Evolutionary conservation across 371 early-diverging fungal genomes (phyloP).

Genomic region (Rhizomucor pusillus): DNA sequence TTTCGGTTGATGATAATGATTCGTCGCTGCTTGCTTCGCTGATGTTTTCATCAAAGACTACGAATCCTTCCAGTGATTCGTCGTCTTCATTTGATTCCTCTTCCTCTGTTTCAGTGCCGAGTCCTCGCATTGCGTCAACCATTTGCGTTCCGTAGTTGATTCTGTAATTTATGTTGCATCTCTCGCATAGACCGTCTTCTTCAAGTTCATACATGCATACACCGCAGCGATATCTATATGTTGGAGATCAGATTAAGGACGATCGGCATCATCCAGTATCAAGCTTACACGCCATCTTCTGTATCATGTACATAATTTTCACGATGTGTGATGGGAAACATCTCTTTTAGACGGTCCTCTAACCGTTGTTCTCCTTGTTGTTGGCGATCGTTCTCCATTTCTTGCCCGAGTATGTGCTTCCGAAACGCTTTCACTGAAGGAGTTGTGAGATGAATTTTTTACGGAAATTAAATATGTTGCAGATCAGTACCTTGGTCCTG

Average conservation of each 20-base stretch:
- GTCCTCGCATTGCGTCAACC: not conserved
- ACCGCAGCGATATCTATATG: constrained; percentile 4
- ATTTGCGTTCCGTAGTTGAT: not conserved
- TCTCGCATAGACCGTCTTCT: constrained; percentile 6
- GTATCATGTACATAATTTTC: constrained; percentile 3
- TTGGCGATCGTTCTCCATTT: not conserved
- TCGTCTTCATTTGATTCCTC: constrained; percentile 1
- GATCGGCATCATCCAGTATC: not conserved
- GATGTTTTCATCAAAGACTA: not conserved
- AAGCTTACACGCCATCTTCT: constrained; percentile 10
- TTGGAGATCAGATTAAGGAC: not conserved
- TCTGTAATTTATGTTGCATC: constrained; percentile 3
- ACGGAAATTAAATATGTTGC: not conserved
- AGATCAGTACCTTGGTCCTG: constrained; percentile 6
- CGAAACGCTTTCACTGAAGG: not conserved
- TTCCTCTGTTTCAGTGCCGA: not conserved
- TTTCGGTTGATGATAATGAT: not conserved
- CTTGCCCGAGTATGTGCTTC: too few relatives aligned
- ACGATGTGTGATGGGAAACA: constrained; percentile 1
- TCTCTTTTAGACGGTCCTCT: not conserved
- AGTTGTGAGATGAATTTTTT: constrained; percentile 1
- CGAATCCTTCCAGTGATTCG: constrained; percentile 4
- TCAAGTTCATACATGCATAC: constrained; percentile 8
- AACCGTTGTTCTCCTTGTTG: constrained; percentile 4
- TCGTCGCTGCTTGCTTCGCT: not conserved